Evolutionary conservation across 2,329 filamentous ascomycete genomes (phyloP).

Genomic region (Neofusicoccum laricinum): DNA sequence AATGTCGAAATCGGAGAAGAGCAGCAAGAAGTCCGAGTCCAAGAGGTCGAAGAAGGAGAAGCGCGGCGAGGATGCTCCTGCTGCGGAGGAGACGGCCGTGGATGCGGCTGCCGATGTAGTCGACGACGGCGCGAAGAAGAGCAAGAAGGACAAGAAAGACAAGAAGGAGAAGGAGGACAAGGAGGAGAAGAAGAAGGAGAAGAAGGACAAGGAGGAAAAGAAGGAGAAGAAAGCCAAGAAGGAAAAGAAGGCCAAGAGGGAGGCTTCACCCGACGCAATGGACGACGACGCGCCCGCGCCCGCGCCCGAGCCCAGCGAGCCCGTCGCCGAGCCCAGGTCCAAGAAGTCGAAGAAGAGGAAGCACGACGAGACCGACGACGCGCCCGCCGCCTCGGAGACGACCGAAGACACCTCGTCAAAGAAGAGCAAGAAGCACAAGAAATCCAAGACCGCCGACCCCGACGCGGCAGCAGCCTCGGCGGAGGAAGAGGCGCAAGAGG

Average conservation of each 20-base stretch:
- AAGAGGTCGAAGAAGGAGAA: constrained; percentile 2
- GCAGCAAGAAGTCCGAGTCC: constrained; percentile 24
- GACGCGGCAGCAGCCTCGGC: constrained; percentile 21
- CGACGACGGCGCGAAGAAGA: background rate
- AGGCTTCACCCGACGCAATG: too few relatives aligned
- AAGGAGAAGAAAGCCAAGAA: constrained; percentile 27
- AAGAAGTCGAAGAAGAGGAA: constrained; percentile 20
- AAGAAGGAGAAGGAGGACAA: background rate
- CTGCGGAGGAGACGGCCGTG: background rate
- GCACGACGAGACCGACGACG: constrained; percentile 16
- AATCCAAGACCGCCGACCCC: constrained; percentile 19
- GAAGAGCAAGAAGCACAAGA: constrained; percentile 24
- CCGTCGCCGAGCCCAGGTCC: background rate
- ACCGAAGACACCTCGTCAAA: constrained; percentile 20
- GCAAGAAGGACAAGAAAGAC: background rate
- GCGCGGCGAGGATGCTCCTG: background rate
- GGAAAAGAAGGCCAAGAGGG: background rate
- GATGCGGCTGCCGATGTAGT: background rate
- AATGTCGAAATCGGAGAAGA: constrained; percentile 16
- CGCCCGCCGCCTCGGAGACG: background rate
- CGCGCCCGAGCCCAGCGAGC: background rate
- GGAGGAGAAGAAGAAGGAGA: background rate
- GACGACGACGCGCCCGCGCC: background rate
- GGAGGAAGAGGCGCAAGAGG: constrained; percentile 28
- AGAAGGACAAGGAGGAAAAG: constrained; percentile 17